Conservation (phyloP, 202 grass and related monocot genomes). For the Elaeis oleifera region DNA sequence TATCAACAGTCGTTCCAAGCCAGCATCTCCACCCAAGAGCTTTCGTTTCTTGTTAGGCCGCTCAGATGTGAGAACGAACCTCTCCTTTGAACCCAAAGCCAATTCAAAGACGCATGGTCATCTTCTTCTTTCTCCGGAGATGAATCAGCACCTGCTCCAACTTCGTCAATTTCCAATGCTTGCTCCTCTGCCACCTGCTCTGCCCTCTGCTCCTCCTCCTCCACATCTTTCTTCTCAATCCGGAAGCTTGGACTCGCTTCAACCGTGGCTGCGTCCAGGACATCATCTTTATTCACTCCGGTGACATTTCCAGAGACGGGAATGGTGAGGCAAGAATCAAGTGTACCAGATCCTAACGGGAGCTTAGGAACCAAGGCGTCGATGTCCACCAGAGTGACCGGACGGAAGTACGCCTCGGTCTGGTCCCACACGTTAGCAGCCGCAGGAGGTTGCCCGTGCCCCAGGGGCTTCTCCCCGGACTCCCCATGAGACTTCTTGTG, state of each 20-base stretch:
- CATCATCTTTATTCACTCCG: conserved; percentile 13
- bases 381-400: conserved; percentile 50
- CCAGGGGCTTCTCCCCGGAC: conserved; percentile 31
- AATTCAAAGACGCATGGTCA: conserved; percentile 42
- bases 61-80: conserved; percentile 80
- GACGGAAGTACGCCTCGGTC: conserved; percentile 77
- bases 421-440: conserved; percentile 64
- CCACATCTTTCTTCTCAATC: conserved; percentile 32
- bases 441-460: conserved; percentile 1
- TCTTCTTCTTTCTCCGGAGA: conserved; percentile 22
- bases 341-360: conserved; percentile 19
- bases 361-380: conserved; percentile 45
- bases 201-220: conserved; percentile 32
- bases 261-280: conserved; percentile 36
- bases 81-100: conserved; percentile 66
- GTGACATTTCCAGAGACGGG: conserved; percentile 32
- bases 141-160: conserved; percentile 11
- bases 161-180: conserved; percentile 25
- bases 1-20: conserved; percentile 60
- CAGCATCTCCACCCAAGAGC: conserved; percentile 71
- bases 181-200: conserved; percentile 29
- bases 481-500: conserved; percentile 56
- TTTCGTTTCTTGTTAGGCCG: conserved; percentile 97
- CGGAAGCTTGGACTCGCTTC: conserved; percentile 45
- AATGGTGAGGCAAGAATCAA: conserved; percentile 45